phyloP scores from a whole-genome alignment of 352 stramenopile genomes.

The Pythium inflatum region DNA sequence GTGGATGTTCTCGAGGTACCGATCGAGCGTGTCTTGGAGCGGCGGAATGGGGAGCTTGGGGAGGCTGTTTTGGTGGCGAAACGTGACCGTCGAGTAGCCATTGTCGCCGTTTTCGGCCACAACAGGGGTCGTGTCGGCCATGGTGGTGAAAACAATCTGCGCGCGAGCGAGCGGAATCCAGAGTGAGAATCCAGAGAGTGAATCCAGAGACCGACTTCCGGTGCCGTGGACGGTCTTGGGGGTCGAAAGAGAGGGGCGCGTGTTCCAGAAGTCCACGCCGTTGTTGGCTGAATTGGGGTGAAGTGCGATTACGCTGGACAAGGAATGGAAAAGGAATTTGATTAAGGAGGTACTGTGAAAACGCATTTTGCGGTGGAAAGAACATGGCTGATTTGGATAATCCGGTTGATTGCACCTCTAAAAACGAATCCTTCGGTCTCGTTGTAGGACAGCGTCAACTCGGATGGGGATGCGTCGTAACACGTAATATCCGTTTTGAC shows the following conservation, averaged over 20 bases:
- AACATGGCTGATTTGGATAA: constrained; percentile 3
- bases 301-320: background rate
- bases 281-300: background rate
- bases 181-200: too few species aligned
- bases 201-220: background rate
- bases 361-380: background rate
- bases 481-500: too few species aligned
- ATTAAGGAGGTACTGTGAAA: background rate
- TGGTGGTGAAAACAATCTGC: background rate
- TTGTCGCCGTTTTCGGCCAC: background rate
- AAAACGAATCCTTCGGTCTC: background rate
- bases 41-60: constrained; percentile 87
- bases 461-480: too few species aligned
- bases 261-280: background rate
- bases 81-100: constrained; percentile 49
- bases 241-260: background rate
- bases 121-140: background rate
- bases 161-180: background rate
- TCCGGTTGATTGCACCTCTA: background rate
- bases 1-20: constrained; percentile 77
- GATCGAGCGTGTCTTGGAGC: constrained; percentile 75
- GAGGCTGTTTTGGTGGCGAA: constrained; percentile 67
- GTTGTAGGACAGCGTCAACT: too few species aligned
- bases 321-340: background rate
- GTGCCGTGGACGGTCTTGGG: too few species aligned